Evolutionary conservation across 441 rosid genomes (phyloP), one percentile per base, ranked within the genome.

Genomic region (Mallotus japonicus): DNA sequence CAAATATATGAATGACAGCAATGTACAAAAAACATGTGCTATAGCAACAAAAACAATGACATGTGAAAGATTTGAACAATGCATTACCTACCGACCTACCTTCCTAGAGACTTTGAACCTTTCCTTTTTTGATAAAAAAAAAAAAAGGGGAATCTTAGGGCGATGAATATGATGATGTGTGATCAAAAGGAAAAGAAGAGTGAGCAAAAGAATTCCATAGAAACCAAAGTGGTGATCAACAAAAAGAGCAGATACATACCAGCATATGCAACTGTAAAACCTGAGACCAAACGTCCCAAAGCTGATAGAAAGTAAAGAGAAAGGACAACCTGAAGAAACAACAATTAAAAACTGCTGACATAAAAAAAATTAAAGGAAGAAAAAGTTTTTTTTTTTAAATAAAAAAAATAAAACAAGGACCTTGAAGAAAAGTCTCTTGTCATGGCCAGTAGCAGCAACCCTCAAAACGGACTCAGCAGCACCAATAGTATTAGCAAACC

Each of bases 371-470:
- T 28, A 28, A 28, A 28, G 1, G 32, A 28, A 28, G 32, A 28
- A 51, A 37, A 0, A 37, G 0, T 4, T 37, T 37, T 34, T 37
- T 34, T 34, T 61, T 54, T 62, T 28, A 74, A 66, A 13, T 7
- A 9, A 6, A 63, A 8, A 6, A 44, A 20, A 5, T 40, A 37
- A 3, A 24, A 20, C 20, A 32, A 65, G 24, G 20, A 83, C 97
- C 97, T 84, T 91, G 68, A 90, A 55, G 73, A 92, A 91, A 8
- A 95, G 85, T 68, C 93, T 82, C 81, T 92, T 95, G 86, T 95
- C 97, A 51, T 95, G 99, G 40, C 97, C 97, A 32, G 97, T 90
- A 19, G 97, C 98, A 49, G 99, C 97, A 65, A 95, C 99, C 78
- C 99, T 85, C 75, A 91, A 75, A 75, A 94, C 99, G 42, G 99